Evolutionary conservation across 768 basidiomycete species (phyloP).

Genomic region (Phanerochaete sordida): DNA sequence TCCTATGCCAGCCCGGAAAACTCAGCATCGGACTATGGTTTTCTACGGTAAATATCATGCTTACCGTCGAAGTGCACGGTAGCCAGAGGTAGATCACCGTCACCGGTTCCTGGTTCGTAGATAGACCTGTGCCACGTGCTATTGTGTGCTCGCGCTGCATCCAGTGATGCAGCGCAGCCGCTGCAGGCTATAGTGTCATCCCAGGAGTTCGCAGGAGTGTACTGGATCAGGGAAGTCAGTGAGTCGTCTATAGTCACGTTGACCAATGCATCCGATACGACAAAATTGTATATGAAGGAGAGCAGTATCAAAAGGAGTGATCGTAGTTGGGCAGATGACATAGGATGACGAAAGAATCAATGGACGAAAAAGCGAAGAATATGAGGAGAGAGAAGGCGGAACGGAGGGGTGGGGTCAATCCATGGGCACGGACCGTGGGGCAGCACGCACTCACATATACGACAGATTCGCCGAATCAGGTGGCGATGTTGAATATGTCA

Average conservation of each 20-base stretch:
- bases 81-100: not conserved
- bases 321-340: not conserved
- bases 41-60: not conserved
- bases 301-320: not conserved
- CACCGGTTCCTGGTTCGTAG: not conserved
- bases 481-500: too few relatives aligned
- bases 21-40: not conserved
- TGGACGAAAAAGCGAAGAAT: not conserved
- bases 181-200: conserved; percentile 23
- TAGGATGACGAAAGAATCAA: not conserved
- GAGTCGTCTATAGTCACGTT: conserved; percentile 44
- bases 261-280: conserved; percentile 18
- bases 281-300: not conserved
- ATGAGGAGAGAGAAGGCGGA: not conserved
- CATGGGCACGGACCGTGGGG: not conserved
- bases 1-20: conserved; percentile 23
- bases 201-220: conserved; percentile 34
- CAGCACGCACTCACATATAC: not conserved
- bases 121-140: conserved; percentile 36
- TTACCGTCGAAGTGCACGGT: conserved; percentile 14
- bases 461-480: too few relatives aligned
- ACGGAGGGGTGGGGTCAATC: not conserved
- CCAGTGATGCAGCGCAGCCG: conserved; percentile 25
- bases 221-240: conserved; percentile 26
- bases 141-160: conserved; percentile 14